These are phyloP conservation scores for Daldinia vernicosa DNA, from an alignment of 495 filamentous ascomycete species.

Conservation along the genomic window DNA sequence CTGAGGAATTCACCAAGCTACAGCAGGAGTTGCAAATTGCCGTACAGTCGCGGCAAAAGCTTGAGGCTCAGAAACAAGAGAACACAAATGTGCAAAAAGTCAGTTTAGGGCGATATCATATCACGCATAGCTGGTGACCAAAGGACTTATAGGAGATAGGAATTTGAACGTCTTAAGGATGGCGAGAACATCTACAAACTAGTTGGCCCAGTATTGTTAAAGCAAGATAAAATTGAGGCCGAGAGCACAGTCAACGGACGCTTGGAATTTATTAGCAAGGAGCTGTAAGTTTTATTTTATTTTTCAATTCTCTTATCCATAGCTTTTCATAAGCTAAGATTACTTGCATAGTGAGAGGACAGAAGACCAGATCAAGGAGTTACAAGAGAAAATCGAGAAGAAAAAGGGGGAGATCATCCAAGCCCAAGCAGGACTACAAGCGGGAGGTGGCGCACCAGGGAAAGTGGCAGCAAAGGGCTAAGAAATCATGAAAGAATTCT, in stretches of 20 bases:
- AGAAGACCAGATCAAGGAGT: constrained; percentile 80
- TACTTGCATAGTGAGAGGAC: constrained; percentile 71
- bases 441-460: constrained; percentile 37
- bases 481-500: background rate
- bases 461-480: constrained; percentile 41
- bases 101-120: constrained; percentile 5
- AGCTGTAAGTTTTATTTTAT: constrained; percentile 72
- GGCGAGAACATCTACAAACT: constrained; percentile 94
- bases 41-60: constrained; percentile 85
- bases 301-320: background rate
- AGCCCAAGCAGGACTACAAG: constrained; percentile 54
- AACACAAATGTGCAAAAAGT: constrained; percentile 89
- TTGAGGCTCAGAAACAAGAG: constrained; percentile 93
- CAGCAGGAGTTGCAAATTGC: constrained; percentile 83
- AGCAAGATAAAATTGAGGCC: constrained; percentile 91
- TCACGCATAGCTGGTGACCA: background rate
- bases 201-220: constrained; percentile 89
- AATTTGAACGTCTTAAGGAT: constrained; percentile 80
- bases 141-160: constrained; percentile 57
- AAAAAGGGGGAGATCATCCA: constrained; percentile 68
- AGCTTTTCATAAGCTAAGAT: constrained; percentile 7
- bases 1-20: constrained; percentile 86
- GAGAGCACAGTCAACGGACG: constrained; percentile 88
- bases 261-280: constrained; percentile 90
- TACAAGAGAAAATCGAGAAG: constrained; percentile 82